phyloP scores from a whole-genome alignment of 768 basidiomycete species.

The Megacollybia marginata region DNA sequence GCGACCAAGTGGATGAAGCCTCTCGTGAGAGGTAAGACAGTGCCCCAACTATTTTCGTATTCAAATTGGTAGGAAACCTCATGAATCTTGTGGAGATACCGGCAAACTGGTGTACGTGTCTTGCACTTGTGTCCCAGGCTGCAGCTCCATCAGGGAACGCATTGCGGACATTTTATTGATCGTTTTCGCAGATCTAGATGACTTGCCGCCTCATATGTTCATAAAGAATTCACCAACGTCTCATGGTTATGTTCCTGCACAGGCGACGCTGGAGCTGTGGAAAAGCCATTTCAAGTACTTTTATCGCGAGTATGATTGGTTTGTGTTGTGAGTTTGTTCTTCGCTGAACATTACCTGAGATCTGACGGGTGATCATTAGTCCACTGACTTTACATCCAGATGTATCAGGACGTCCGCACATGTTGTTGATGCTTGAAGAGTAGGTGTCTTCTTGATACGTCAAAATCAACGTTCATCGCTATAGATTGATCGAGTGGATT shows the following conservation, averaged over 20 bases:
- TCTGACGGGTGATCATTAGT: neutral
- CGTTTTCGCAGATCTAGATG: slow-evolving; percentile 40
- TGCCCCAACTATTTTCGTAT: slow-evolving; percentile 47
- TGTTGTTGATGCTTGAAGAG: slow-evolving; percentile 63
- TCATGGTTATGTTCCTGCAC: slow-evolving; percentile 58
- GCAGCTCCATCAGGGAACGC: neutral
- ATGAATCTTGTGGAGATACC: slow-evolving; percentile 43
- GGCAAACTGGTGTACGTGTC: slow-evolving; percentile 50
- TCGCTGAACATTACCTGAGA: neutral
- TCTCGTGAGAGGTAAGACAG: slow-evolving; percentile 45
- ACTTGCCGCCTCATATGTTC: slow-evolving; percentile 66
- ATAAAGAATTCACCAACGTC: slow-evolving; percentile 61
- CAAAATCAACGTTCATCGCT: neutral
- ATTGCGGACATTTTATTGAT: neutral
- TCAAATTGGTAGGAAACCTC: neutral
- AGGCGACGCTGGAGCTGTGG: slow-evolving; percentile 66
- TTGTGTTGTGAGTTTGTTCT: slow-evolving; percentile 35
- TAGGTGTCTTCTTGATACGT: neutral
- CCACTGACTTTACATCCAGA: slow-evolving; percentile 78
- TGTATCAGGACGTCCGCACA: slow-evolving; percentile 65
- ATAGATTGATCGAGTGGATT: neutral
- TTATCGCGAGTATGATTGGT: slow-evolving; percentile 50
- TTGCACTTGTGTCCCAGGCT: neutral
- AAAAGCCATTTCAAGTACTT: slow-evolving; percentile 34
- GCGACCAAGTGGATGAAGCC: slow-evolving; percentile 67